Conservation (phyloP, 306 rosid genomes). For the Corylus avellana region DNA sequence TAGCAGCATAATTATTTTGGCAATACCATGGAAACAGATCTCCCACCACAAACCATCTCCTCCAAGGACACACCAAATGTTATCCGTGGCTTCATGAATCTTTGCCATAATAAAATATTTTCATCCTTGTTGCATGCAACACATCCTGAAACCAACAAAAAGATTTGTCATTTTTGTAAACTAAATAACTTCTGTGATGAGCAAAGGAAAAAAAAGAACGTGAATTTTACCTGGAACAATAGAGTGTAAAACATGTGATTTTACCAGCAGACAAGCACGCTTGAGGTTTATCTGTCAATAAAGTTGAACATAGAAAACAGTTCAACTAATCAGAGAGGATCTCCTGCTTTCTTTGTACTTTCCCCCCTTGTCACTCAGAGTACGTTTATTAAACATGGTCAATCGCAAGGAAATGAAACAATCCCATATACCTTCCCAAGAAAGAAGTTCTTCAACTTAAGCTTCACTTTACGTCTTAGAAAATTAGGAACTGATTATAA, state of each 20-base stretch:
- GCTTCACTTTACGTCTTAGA: not conserved
- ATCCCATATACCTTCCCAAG: not conserved
- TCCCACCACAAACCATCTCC: slow-evolving; percentile 56
- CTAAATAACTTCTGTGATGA: slow-evolving; percentile 17
- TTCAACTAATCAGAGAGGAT: slow-evolving; percentile 18
- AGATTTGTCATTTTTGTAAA: slow-evolving; percentile 31
- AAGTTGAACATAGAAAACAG: slow-evolving; percentile 18
- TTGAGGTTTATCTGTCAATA: slow-evolving; percentile 78
- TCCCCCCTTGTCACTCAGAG: not conserved
- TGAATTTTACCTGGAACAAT: slow-evolving; percentile 66
- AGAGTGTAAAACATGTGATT: slow-evolving; percentile 72
- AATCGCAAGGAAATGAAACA: not conserved
- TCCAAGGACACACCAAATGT: slow-evolving; percentile 73
- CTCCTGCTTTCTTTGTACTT: not conserved
- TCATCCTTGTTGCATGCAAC: slow-evolving; percentile 82
- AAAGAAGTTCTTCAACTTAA: not conserved
- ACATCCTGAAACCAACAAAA: slow-evolving; percentile 62
- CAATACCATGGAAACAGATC: slow-evolving; percentile 63
- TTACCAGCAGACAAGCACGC: slow-evolving; percentile 80
- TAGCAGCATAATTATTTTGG: slow-evolving; percentile 9
- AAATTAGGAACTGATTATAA: not conserved
- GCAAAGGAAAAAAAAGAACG: slow-evolving; percentile 23
- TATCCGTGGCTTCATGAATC: slow-evolving; percentile 73
- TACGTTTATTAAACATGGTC: not conserved
- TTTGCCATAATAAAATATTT: slow-evolving; percentile 66